phyloP scores from a whole-genome alignment of 345 rosid genomes.

The Carallia brachiata region DNA sequence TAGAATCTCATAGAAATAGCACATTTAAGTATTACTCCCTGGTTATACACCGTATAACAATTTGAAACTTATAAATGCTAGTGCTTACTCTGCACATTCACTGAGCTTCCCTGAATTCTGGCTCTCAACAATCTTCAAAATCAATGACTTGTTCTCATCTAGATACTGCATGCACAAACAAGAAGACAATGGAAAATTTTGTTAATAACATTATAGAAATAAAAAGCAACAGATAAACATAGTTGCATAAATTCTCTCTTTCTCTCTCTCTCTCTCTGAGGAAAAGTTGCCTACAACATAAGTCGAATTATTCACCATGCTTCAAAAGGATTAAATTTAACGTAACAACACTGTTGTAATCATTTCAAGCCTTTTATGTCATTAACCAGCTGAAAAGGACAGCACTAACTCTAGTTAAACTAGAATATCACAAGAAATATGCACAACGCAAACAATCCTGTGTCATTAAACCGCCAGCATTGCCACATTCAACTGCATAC shows the following conservation, averaged over 20 bases:
- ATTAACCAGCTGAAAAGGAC: too few relatives aligned
- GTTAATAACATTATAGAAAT: not conserved
- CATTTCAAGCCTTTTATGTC: too few relatives aligned
- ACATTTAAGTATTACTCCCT: not conserved
- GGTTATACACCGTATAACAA: not conserved
- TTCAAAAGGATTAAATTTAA: not conserved
- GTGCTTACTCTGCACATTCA: slow-evolving; percentile 98
- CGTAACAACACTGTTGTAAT: too few relatives aligned
- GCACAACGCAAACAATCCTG: not conserved
- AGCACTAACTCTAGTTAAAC: too few relatives aligned
- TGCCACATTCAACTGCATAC: not conserved
- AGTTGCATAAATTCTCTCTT: not conserved
- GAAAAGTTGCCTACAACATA: not conserved
- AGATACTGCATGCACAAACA: slow-evolving; percentile 63
- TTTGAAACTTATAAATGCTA: not conserved
- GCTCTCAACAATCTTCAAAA: slow-evolving; percentile 98
- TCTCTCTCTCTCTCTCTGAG: not conserved
- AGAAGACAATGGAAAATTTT: not conserved
- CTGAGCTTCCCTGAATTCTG: slow-evolving; percentile 91
- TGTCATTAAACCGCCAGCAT: not conserved
- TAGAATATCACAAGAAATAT: too few relatives aligned
- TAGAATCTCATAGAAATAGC: not conserved
- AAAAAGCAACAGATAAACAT: not conserved
- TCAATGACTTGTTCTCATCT: slow-evolving; percentile 99
- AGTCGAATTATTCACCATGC: not conserved